These are phyloP conservation scores for Leccinum pachyderme DNA, from an alignment of 1,284 basidiomycete species.

Conservation along the genomic window DNA sequence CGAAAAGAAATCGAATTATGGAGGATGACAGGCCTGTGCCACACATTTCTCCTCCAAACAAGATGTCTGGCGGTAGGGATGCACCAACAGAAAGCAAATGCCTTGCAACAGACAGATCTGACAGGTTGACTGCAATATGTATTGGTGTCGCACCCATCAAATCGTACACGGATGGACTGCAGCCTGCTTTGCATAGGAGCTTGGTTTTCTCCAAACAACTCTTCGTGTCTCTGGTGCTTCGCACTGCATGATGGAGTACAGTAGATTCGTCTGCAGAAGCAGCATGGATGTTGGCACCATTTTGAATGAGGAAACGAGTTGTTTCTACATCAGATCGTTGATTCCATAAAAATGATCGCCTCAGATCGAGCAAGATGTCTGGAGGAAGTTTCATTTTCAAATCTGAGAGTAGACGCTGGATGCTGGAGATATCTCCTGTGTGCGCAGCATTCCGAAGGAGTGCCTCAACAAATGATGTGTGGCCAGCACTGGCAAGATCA, in stretches of 20 bases:
- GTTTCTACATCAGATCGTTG: too few relatives aligned
- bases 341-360: too few relatives aligned
- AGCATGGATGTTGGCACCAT: background rate
- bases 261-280: background rate
- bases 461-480: background rate
- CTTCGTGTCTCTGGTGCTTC: too few relatives aligned
- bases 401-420: background rate
- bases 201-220: background rate
- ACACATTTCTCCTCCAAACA: too few relatives aligned
- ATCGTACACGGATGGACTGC: background rate
- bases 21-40: background rate
- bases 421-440: conserved; percentile 1
- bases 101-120: background rate
- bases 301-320: background rate
- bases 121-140: background rate
- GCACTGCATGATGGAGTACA: background rate
- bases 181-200: background rate
- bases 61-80: background rate
- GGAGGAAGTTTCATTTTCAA: background rate
- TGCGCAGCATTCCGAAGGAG: background rate
- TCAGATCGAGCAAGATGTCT: conserved; percentile 12
- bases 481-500: background rate
- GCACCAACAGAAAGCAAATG: background rate
- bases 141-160: background rate
- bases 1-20: background rate